phyloP scores from a whole-genome alignment of 768 basidiomycete genomes.

The Lepiota brunneoincarnata region DNA sequence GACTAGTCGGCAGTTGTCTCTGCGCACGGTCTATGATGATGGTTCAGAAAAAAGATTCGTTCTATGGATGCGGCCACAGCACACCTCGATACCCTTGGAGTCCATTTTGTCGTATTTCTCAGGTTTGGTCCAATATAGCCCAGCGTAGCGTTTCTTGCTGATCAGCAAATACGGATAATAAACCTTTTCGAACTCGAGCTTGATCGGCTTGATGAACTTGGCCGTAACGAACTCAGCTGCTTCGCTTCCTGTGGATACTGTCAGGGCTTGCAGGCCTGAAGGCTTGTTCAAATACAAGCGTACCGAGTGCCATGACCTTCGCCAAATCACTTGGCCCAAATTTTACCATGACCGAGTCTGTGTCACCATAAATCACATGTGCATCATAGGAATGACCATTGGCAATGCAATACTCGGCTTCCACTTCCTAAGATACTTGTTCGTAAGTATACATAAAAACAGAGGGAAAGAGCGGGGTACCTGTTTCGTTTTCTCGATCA shows the following conservation, averaged over 20 bases:
- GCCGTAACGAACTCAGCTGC: constrained; percentile 89
- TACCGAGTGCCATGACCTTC: constrained; percentile 88
- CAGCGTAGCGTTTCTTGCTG: constrained; percentile 98
- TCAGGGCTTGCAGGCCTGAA: not conserved
- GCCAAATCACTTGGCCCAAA: constrained; percentile 89
- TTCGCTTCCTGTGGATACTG: constrained; percentile 63
- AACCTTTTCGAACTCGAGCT: constrained; percentile 98
- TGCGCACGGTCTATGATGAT: constrained; percentile 78
- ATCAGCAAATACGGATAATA: constrained; percentile 98
- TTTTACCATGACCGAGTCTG: constrained; percentile 98
- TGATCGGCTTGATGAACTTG: constrained; percentile 94
- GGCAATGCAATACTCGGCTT: constrained; percentile 77
- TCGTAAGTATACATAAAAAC: not conserved
- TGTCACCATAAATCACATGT: constrained; percentile 97
- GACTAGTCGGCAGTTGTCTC: constrained; percentile 98
- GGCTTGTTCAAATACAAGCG: constrained; percentile 17
- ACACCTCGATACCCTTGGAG: constrained; percentile 96
- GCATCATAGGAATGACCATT: constrained; percentile 89
- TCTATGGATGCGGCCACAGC: constrained; percentile 16
- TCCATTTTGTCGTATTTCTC: constrained; percentile 99
- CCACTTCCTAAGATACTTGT: constrained; percentile 63
- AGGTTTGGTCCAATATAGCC: constrained; percentile 93
- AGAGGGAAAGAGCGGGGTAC: constrained; percentile 33
- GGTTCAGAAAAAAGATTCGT: not conserved
- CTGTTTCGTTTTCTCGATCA: constrained; percentile 97